Evolutionary conservation across 257 asterid genomes (phyloP).

Genomic region (Thymus quinquecostatus): DNA sequence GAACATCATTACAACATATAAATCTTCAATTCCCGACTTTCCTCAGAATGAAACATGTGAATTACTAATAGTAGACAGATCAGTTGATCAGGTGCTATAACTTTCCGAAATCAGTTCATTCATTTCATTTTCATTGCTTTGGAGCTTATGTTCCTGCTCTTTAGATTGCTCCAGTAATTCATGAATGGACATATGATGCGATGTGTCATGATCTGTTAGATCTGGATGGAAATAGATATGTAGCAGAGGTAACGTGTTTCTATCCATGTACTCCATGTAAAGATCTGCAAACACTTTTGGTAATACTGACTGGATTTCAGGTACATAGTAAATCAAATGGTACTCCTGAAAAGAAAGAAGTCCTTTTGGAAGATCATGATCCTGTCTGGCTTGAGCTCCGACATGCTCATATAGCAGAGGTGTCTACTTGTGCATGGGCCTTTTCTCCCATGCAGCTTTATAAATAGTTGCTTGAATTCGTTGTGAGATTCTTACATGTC

Average conservation of each 20-base stretch:
- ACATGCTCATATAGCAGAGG: constrained; percentile 93
- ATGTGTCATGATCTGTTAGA: constrained; percentile 93
- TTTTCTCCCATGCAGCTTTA: constrained; percentile 10
- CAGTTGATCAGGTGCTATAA: constrained; percentile 76
- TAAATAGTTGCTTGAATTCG: neutral
- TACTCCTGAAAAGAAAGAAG: constrained; percentile 72
- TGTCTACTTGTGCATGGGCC: constrained; percentile 34
- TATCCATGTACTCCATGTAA: constrained; percentile 26
- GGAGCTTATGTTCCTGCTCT: constrained; percentile 17
- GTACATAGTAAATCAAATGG: constrained; percentile 76
- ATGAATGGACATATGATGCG: constrained; percentile 98
- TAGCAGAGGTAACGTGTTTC: constrained; percentile 62
- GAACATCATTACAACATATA: constrained; percentile 64
- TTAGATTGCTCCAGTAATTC: constrained; percentile 93
- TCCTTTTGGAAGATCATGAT: constrained; percentile 89
- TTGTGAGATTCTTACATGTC: constrained; percentile 2
- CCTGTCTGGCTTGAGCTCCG: constrained; percentile 94
- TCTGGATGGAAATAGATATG: constrained; percentile 83
- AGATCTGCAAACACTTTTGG: constrained; percentile 29
- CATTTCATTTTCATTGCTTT: neutral
- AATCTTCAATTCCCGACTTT: constrained; percentile 65
- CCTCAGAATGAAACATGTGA: constrained; percentile 91
- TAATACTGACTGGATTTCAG: constrained; percentile 41
- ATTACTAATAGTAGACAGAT: constrained; percentile 84
- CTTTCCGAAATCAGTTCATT: constrained; percentile 23